Evolutionary conservation across 345 rosid genomes (phyloP), one percentile per base, ranked within the genome.

Genomic region (Populus euphratica): DNA sequence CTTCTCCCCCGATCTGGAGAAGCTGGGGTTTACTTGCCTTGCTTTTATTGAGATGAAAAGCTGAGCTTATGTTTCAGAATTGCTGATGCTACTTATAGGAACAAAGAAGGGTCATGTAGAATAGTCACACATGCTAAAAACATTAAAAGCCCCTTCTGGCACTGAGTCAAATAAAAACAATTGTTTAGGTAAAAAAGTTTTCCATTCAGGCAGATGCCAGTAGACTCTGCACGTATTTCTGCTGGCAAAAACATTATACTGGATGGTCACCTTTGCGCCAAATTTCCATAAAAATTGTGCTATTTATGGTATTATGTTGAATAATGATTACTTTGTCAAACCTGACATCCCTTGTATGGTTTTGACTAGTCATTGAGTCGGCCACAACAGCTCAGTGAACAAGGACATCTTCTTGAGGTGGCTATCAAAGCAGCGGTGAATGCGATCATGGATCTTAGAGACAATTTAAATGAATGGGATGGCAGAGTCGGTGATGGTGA

Each of bases 401-500:
- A 89, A 83, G 98, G 98, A 68, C 84, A 25, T 50, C 62, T 83
- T 77, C 91, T 96, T 74, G 97, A 96, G 87, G 83, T 83, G 25
- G 97, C 96, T 86, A 91, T 96, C 75, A 92, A 91, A 83, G 96
- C 96, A 74, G 98, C 96, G 76, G 86, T 90, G 67, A 89, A 86
- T 79, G 98, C 90, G 68, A 68, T 91, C 52, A 85, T 90, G 23
- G 76, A 81, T 78, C 83, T 96, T 33, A 90, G 78, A 81, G 98
- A 92, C 64, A 84, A 85, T 80, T 86, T 96, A 85, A 93, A 96
- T 79, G 97, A 92, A 76, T 93, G 98, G 99, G 99, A 96, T 81
- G 79, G 93, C 87, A 93, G 83, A 90, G 98, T 90, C 16, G 99
- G 99, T 72, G 99, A 96, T 85, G 98, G 94, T 23, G 99, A 96